Conservation (phyloP, 2,329 filamentous ascomycete genomes). For the Xylariaceae sp. region DNA sequence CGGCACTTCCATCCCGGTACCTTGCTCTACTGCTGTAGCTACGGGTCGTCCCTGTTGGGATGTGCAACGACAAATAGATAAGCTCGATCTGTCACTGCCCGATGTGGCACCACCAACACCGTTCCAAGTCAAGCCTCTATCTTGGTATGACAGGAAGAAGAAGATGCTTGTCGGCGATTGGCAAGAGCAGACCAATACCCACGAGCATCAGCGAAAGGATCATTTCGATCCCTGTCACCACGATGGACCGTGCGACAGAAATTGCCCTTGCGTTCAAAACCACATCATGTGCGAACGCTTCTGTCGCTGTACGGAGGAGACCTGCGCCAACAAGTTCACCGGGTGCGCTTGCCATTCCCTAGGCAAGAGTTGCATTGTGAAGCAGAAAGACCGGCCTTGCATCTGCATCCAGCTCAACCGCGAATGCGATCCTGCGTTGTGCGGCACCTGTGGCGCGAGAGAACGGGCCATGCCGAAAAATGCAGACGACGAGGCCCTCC, state of each 20-base stretch:
- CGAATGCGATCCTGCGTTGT: slow-evolving; percentile 77
- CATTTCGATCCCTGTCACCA: slow-evolving; percentile 65
- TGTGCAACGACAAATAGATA: slow-evolving; percentile 42
- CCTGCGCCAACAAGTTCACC: slow-evolving; percentile 60
- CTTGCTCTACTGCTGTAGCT: slow-evolving; percentile 48
- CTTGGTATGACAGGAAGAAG: slow-evolving; percentile 55
- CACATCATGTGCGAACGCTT: slow-evolving; percentile 68
- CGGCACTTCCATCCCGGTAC: slow-evolving; percentile 39
- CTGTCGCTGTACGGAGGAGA: slow-evolving; percentile 59
- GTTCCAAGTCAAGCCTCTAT: slow-evolving; percentile 40
- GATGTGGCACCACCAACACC: slow-evolving; percentile 24
- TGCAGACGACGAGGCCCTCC: slow-evolving; percentile 53
- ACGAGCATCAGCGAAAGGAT: slow-evolving; percentile 53
- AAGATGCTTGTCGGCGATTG: slow-evolving; percentile 53
- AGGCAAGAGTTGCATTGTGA: slow-evolving; percentile 56
- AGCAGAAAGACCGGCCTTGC: slow-evolving; percentile 58
- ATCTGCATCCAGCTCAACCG: slow-evolving; percentile 69
- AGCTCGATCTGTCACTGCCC: slow-evolving; percentile 35
- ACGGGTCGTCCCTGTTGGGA: slow-evolving; percentile 51
- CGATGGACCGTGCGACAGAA: slow-evolving; percentile 60
- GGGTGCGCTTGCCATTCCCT: slow-evolving; percentile 60
- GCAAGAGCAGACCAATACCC: slow-evolving; percentile 51
- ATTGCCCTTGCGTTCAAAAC: slow-evolving; percentile 60
- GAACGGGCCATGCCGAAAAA: slow-evolving; percentile 68
- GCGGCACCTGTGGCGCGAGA: slow-evolving; percentile 63